A percentile compares a stretch with the other conserved stretches of the same genome.
Evolutionary conservation across 208 protist genomes (phyloP).

Genomic region (Angomonas deanei): DNA sequence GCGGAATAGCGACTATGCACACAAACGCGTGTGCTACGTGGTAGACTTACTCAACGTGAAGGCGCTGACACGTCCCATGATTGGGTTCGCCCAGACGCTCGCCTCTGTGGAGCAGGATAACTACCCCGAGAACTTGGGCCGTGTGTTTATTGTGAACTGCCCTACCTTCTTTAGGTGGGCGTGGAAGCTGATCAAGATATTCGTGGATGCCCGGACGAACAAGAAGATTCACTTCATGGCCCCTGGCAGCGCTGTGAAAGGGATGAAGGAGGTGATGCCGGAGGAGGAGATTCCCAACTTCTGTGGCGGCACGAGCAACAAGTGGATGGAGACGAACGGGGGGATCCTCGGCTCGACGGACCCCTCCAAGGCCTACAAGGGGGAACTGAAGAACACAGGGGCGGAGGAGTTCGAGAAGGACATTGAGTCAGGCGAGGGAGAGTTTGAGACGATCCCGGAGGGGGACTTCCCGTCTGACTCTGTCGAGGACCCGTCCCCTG

Average conservation of each 20-base stretch:
- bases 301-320: constrained; percentile 57
- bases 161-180: constrained; percentile 58
- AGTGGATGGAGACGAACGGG: constrained; percentile 56
- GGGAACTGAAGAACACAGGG: not conserved
- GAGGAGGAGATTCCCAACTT: constrained; percentile 74
- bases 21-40: constrained; percentile 72
- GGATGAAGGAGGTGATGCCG: constrained; percentile 49
- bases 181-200: constrained; percentile 78
- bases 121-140: constrained; percentile 78
- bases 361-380: constrained; percentile 40
- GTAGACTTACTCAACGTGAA: constrained; percentile 64
- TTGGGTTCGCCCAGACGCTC: constrained; percentile 72
- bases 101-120: constrained; percentile 78
- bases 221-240: constrained; percentile 71
- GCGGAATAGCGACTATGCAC: constrained; percentile 40
- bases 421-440: not conserved
- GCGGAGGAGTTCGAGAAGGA: constrained; percentile 7
- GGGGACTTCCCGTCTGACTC: constrained; percentile 18
- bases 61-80: constrained; percentile 60
- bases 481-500: not conserved
- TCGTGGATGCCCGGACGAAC: constrained; percentile 77
- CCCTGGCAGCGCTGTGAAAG: constrained; percentile 37
- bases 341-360: constrained; percentile 53
- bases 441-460: constrained; percentile 15
- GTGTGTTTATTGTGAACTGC: constrained; percentile 80